Base-by-base conservation (phyloP, 2,329 filamentous ascomycete genomes). In the Colletotrichum sp. region DNA sequence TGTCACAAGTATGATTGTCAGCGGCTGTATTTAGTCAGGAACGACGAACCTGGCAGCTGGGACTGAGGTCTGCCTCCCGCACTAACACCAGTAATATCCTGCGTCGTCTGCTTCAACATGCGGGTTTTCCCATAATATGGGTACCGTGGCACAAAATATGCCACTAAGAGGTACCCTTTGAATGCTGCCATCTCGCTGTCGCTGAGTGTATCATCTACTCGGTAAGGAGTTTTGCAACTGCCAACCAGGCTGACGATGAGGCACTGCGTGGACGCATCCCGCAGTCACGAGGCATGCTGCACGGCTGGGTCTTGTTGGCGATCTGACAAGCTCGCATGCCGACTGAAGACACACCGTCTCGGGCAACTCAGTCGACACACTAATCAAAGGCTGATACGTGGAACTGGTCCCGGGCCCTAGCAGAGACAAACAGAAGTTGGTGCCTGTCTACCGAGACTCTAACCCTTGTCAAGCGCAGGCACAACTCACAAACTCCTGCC, bases 121-220 rank as follows among this genome's bases (percentile, higher is more conserved):
- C 39, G 55, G 57, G 64, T 39, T 68, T 65, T 68, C 21, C n/a
- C n/a, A 52, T 26, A 65, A 64, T 30, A n/a, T 21, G 39, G 55
- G 24, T 68, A 24, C 32, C 15, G 64, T 74, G 44, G n/a, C 16
- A 75, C 34, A 49, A 66, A 52, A 13, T 39, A 26, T 55, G 55
- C 16, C 24, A 32, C 16, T 34, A 44, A 68, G 62, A 26, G 16
- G 8, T 26, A 24, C 44, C 55, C 39, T 59, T 72, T 76, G 63
- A 68, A 64, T 76, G 69, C 69, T 10, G 69, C 24, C 63, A 72
- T 76, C n/a, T 76, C 63, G 63, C 69, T 72, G 52, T 63, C 15
- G 30, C n/a, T 28, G 15, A 9, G n/a, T 28, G 15, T 59, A 34
- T 32, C 59, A 16, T 39, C 30, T n/a, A 16, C 12, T 16, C 32